Base-by-base conservation (phyloP, 345 rosid genomes). In the Luvunga scandens region DNA sequence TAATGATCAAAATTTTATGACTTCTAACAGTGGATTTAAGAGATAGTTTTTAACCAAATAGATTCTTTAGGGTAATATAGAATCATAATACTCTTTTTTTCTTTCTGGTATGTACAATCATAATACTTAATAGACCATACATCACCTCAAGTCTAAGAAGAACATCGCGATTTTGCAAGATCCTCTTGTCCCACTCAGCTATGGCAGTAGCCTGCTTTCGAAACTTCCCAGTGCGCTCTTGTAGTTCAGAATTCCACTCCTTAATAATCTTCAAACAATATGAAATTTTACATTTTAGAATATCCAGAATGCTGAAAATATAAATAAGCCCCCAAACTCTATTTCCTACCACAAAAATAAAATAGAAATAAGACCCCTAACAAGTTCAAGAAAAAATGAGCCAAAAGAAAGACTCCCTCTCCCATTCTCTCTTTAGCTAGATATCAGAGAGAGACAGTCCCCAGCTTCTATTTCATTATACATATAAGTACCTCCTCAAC, bases 161-260 rank as follows among this genome's bases (percentile, higher is more conserved):
- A 85, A 90, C 92, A 87, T 94, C 98, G 71, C 98, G 98, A 77
- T 96, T 96, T 72, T 86, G 97, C 91, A 94, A 89, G 86, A 96
- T 96, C 77, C 98, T 88, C 85, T 92, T 92, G 82, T 96, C 99
- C 99, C 99, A 96, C 72, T 92, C 98, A 82, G 98, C 97, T 77
- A 96, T 89, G 50, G 98, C 98, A 85, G 80, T 87, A 69, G 99
- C 99, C 80, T 96, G 98, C 86, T 91, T 96, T 60, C 88, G 84
- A 77, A 97, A 97, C 79, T 91, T 97, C 79, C 91, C 94, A 45
- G 98, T 89, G 75, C 97, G 90, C 87, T 92, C 97, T 85, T 93
- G 98, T 78, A 97, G 89, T 86, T 97, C 98, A 76, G 90, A 79
- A 78, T 97, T 97, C 98, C 99, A 94, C 82, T 91, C 97, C 85